A percentile compares a stretch with the other conserved stretches of the same genome.
Evolutionary conservation across 2,329 filamentous ascomycete species (phyloP).

Genomic region (Fusarium newnesense): DNA sequence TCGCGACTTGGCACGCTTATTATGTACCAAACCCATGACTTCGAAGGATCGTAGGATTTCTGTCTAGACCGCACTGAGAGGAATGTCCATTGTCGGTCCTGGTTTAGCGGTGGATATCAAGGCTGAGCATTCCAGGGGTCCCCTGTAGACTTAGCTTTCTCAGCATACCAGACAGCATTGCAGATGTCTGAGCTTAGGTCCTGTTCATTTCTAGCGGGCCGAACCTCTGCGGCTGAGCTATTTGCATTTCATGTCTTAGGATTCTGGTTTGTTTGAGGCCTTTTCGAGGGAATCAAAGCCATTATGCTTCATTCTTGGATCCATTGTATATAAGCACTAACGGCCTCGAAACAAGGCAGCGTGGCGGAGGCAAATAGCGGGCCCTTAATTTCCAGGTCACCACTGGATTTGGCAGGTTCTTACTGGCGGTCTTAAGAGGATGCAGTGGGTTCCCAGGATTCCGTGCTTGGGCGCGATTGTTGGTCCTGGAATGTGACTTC

Average conservation of each 20-base stretch:
- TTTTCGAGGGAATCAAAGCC: background rate
- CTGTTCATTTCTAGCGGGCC: background rate
- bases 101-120: constrained; percentile 5
- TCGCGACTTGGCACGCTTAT: background rate
- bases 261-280: background rate
- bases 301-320: background rate
- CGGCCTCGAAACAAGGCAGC: constrained; percentile 2
- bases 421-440: background rate
- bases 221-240: background rate
- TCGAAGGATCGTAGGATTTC: constrained; percentile 6
- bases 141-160: background rate
- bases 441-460: background rate
- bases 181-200: background rate
- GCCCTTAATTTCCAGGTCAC: background rate
- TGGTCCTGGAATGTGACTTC: background rate
- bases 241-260: background rate
- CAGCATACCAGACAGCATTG: constrained; percentile 11
- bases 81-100: constrained; percentile 21
- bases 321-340: constrained; percentile 10
- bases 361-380: constrained; percentile 4
- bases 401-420: background rate
- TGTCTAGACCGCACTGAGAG: constrained; percentile 19
- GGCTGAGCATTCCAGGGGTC: constrained; percentile 22
- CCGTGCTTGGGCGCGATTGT: background rate
- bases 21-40: constrained; percentile 2